These are phyloP conservation scores for Trichoderma guizhouense DNA, from an alignment of 2,329 filamentous ascomycete species.

Conservation along the genomic window DNA sequence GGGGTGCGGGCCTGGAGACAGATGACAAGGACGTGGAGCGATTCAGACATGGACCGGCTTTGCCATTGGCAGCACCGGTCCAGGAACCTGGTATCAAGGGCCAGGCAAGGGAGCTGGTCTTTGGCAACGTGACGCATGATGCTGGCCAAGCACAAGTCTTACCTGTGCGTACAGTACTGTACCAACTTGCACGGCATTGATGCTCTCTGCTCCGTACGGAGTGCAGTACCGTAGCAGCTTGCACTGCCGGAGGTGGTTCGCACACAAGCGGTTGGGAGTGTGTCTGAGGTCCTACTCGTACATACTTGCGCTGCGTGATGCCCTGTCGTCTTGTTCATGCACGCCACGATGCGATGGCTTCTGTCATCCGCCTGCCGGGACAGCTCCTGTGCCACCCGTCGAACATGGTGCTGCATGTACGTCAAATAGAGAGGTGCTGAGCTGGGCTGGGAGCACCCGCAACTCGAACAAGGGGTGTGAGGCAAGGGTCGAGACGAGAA, in stretches of 20 bases:
- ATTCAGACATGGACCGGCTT: background rate
- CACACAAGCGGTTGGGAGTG: background rate
- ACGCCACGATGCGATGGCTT: background rate
- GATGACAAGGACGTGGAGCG: constrained; percentile 6
- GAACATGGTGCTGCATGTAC: background rate
- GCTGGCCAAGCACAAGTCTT: background rate
- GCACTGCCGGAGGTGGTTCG: background rate
- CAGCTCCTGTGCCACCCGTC: background rate
- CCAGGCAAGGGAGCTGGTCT: background rate
- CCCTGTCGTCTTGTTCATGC: background rate
- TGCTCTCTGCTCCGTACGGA: background rate
- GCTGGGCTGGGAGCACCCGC: background rate
- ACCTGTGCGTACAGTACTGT: background rate
- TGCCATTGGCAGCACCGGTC: constrained; percentile 15
- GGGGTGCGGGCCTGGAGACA: background rate
- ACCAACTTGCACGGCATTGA: background rate
- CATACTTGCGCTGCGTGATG: background rate
- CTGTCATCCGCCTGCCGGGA: background rate
- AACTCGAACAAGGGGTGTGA: background rate
- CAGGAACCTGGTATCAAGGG: constrained; percentile 15
- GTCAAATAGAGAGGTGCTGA: background rate
- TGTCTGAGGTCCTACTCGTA: too few species aligned
- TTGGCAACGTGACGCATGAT: constrained; percentile 11
- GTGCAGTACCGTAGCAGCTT: background rate
- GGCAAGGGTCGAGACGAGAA: constrained; percentile 1